A percentile compares a stretch with the other conserved stretches of the same genome.
phyloP scores from a whole-genome alignment of 179 eudicot genomes.

The Camellia oleifera region DNA sequence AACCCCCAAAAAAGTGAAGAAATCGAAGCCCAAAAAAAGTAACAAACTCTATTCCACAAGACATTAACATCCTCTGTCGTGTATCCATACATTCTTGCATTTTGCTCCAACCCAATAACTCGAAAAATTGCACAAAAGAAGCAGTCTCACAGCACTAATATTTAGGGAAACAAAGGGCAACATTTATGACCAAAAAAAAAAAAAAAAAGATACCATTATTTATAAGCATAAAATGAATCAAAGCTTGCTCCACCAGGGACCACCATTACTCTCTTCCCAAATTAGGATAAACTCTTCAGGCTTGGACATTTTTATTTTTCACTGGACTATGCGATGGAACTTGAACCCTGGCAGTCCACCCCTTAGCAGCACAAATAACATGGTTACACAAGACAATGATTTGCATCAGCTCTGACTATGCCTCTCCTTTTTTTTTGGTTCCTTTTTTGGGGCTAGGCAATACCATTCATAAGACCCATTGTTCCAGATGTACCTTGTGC shows the following conservation, averaged over 20 bases:
- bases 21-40: no score
- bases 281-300: not conserved
- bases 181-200: not conserved
- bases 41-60: no score
- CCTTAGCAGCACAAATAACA: not conserved
- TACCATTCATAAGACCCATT: not conserved
- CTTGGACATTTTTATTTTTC: not conserved
- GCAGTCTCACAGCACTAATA: not conserved
- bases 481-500: not conserved
- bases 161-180: not conserved
- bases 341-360: not conserved
- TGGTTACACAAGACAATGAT: not conserved
- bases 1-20: no score
- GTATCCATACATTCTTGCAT: no score
- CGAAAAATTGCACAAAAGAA: no score
- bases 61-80: no score
- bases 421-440: no score
- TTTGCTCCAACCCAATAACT: no score
- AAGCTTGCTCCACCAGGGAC: not conserved
- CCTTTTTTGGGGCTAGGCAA: not conserved
- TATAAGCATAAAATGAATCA: not conserved
- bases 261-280: not conserved
- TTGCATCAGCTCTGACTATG: no score
- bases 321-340: not conserved
- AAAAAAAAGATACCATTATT: not conserved